Evolutionary conservation across 2,329 filamentous ascomycete species (phyloP).

Genomic region (Acephala macrosclerotiorum): DNA sequence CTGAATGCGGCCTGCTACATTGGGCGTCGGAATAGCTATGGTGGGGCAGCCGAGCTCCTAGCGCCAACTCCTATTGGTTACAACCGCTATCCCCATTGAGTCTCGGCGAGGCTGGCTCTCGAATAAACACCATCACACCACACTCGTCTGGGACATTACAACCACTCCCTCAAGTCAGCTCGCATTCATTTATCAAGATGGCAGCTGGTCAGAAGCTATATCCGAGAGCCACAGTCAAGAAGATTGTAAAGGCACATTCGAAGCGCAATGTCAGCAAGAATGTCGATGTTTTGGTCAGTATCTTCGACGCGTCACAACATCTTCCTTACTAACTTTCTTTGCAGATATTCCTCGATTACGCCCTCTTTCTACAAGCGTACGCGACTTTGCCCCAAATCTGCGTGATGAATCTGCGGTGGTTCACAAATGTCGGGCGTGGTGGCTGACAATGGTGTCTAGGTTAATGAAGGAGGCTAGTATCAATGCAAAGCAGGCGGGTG

Average conservation of each 20-base stretch:
- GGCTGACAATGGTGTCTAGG: conserved; percentile 50
- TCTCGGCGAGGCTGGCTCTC: background rate
- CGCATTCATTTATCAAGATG: conserved; percentile 33
- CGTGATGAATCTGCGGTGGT: background rate
- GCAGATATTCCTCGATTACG: conserved; percentile 87
- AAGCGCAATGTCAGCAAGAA: conserved; percentile 83
- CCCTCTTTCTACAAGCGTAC: conserved; percentile 77
- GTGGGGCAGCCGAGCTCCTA: conserved; percentile 1
- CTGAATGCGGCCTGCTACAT: background rate
- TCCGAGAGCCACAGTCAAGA: conserved; percentile 83
- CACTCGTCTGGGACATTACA: background rate
- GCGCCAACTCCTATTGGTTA: conserved; percentile 1
- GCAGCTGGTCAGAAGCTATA: conserved; percentile 73
- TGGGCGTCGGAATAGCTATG: background rate
- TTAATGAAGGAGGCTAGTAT: conserved; percentile 83
- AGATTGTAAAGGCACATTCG: conserved; percentile 89
- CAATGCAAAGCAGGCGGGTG: conserved; percentile 75
- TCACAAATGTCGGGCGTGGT: background rate
- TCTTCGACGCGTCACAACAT: conserved; percentile 31
- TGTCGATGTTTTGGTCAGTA: conserved; percentile 79
- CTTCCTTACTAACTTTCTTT: conserved; percentile 19
- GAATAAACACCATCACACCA: background rate
- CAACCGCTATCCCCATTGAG: background rate
- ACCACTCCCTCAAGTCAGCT: background rate
- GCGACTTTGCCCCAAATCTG: conserved; percentile 17